These are phyloP conservation scores for Clavispora phyllophila DNA, from an alignment of 805 yeast genomes.

Conservation along the genomic window DNA sequence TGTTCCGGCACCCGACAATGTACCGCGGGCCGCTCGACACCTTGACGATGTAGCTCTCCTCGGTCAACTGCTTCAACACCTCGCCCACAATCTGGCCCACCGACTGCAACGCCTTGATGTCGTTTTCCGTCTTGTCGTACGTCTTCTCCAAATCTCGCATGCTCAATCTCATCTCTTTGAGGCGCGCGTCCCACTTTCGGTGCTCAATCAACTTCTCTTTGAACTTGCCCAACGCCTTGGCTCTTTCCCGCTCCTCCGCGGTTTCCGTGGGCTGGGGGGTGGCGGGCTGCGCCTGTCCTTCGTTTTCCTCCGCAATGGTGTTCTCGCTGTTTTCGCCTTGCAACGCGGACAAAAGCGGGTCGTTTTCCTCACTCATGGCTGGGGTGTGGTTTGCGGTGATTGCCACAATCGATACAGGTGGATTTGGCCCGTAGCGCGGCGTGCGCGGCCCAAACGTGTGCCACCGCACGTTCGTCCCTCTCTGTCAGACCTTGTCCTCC, in stretches of 20 bases:
- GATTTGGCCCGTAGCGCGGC: background rate
- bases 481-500: too few species aligned
- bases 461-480: too few species aligned
- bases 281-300: too few species aligned
- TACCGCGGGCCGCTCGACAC: slow-evolving; percentile 97
- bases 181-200: slow-evolving; percentile 87
- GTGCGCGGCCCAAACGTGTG: background rate
- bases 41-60: slow-evolving; percentile 90
- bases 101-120: slow-evolving; percentile 92
- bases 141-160: slow-evolving; percentile 80
- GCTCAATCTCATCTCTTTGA: slow-evolving; percentile 76
- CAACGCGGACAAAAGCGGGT: slow-evolving; percentile 72
- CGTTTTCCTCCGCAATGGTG: slow-evolving; percentile 4
- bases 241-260: slow-evolving; percentile 62
- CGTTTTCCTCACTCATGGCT: slow-evolving; percentile 57
- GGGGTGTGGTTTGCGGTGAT: background rate
- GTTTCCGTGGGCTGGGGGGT: slow-evolving; percentile 16
- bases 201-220: slow-evolving; percentile 87
- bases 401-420: background rate
- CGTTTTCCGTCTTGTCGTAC: slow-evolving; percentile 92
- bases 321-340: slow-evolving; percentile 27
- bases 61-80: slow-evolving; percentile 90
- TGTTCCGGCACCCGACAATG: slow-evolving; percentile 94
- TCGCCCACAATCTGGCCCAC: slow-evolving; percentile 98
- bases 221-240: slow-evolving; percentile 69